Evolutionary conservation across 2,329 filamentous ascomycete genomes (phyloP), one percentile per base, ranked within the genome.

Genomic region (Scytalidium lignicola): DNA sequence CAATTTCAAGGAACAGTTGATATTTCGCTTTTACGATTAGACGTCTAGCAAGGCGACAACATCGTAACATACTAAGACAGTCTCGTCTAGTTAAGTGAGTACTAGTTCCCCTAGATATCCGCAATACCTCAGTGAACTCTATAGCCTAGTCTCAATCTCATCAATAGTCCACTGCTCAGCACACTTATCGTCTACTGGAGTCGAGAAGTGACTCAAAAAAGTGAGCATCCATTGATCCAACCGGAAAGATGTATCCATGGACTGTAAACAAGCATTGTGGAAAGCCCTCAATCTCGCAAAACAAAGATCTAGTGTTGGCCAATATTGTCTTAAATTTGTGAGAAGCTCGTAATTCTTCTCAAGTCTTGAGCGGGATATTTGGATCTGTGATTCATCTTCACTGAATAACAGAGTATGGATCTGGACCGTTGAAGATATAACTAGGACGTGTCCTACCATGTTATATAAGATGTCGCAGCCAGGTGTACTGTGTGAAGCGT

Each of bases 321-420:
- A 75, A 47, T 67, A 70, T 2, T 55, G 59, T 26, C 68, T 59
- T 28, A 76, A 53, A 5, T 64, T 57, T 1, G 67, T 66, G n/a
- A 76, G 57, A 17, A 71, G 68, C 51, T 68, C 62, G 48, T 75
- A 76, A 48, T 76, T 76, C 18, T 61, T 61, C 52, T 72, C 70
- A 1, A 76, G 61, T 7, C 66, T 62, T 9, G 49, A 51, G 23
- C 65, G 64, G 2, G 72, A 68, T 3, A 59, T 55, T 0, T 54
- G 49, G 7, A 73, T 67, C 43, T 71, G 62, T 3, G 49, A 52
- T 18, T 70, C 65, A 18, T 67, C 62, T 1, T 58, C 58, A 43
- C 62, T 62, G 49, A 74, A 74, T 0, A 75, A 64, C 1, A 76
- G 61, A 0, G 63, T 74, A 49, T 75, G 72, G 12, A 75, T 65